Conservation (phyloP, 2,329 filamentous ascomycete species). For the Bretziella fagacearum region DNA sequence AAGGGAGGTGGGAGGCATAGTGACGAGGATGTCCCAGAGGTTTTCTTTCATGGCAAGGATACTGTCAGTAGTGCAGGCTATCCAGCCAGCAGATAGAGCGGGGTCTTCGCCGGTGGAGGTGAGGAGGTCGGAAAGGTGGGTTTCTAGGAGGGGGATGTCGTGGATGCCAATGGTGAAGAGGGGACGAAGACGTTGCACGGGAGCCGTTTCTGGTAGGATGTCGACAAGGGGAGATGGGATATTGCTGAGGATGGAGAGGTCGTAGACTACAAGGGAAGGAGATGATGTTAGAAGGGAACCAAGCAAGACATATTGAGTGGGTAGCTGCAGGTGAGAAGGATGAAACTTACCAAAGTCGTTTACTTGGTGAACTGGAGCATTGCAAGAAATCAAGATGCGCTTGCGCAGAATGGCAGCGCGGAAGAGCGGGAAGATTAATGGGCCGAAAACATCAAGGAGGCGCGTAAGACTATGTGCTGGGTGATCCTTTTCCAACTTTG, state of each 20-base stretch:
- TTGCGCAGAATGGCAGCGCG: slow-evolving; percentile 73
- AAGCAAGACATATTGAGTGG: neutral
- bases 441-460: slow-evolving; percentile 71
- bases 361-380: slow-evolving; percentile 66
- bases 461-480: slow-evolving; percentile 68
- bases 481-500: slow-evolving; percentile 36
- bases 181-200: slow-evolving; percentile 52
- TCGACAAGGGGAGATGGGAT: slow-evolving; percentile 60
- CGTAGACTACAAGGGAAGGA: slow-evolving; percentile 58
- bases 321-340: neutral
- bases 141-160: slow-evolving; percentile 64
- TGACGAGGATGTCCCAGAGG: slow-evolving; percentile 79
- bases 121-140: slow-evolving; percentile 30
- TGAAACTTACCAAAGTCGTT: slow-evolving; percentile 70
- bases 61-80: slow-evolving; percentile 89
- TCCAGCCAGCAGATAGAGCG: slow-evolving; percentile 44
- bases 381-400: slow-evolving; percentile 70
- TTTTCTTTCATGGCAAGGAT: slow-evolving; percentile 74
- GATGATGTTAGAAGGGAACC: too few species aligned
- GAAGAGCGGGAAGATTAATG: slow-evolving; percentile 80
- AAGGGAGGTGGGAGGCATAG: slow-evolving; percentile 37
- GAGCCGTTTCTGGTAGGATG: slow-evolving; percentile 44
- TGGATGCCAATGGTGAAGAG: slow-evolving; percentile 91
- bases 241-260: slow-evolving; percentile 82
- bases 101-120: slow-evolving; percentile 20